Conservation (phyloP, 495 filamentous ascomycete genomes). For the Hypoxylon cercidicola region DNA sequence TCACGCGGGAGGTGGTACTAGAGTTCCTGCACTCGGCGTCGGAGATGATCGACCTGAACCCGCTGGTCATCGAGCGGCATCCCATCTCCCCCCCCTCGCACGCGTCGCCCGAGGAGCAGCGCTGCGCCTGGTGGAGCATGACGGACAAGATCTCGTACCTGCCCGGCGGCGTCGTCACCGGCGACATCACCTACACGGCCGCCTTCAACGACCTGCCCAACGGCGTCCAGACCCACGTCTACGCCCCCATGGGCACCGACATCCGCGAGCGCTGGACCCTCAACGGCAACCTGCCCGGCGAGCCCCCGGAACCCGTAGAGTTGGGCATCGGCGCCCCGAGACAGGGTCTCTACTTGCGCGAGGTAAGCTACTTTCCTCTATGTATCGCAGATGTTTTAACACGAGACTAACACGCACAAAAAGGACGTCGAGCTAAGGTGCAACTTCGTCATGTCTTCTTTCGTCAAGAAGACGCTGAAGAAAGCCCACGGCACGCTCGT, state of each 20-base stretch:
- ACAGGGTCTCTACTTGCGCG: conserved; percentile 75
- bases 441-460: conserved; percentile 75
- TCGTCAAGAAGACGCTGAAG: conserved; percentile 80
- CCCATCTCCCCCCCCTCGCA: conserved; percentile 69
- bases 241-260: conserved; percentile 72
- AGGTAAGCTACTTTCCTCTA: conserved; percentile 47
- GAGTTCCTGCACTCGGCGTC: conserved; percentile 75
- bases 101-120: conserved; percentile 71
- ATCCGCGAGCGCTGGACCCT: conserved; percentile 75
- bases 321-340: conserved; percentile 68
- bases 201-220: conserved; percentile 76
- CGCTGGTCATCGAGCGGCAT: conserved; percentile 75
- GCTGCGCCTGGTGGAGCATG: conserved; percentile 76
- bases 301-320: conserved; percentile 67
- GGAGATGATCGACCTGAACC: conserved; percentile 85
- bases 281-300: conserved; percentile 71
- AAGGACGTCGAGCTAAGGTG: conserved; percentile 77
- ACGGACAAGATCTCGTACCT: conserved; percentile 79
- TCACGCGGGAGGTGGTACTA: conserved; percentile 73
- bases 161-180: conserved; percentile 69
- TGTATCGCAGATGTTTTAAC: not conserved
- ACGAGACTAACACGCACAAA: conserved; percentile 5
- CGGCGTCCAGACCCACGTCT: conserved; percentile 79
- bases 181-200: conserved; percentile 77
- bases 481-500: conserved; percentile 74